Base-by-base conservation (phyloP, 352 stramenopile species). In the Phytophthora aleatoria region DNA sequence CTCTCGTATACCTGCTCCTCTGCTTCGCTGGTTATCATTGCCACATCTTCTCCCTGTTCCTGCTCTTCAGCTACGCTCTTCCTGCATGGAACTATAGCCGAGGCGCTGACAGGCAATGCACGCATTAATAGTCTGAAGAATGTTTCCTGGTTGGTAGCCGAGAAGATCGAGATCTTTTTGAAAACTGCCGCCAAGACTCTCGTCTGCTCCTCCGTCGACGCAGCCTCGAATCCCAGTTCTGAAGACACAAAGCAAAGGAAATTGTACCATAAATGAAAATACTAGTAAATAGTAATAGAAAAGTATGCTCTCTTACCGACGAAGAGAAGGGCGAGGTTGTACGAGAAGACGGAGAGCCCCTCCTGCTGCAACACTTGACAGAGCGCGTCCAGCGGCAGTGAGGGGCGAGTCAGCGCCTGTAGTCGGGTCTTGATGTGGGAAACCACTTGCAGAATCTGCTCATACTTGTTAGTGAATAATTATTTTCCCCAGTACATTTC, bases 251-350 rank as follows among this genome's bases (percentile, higher is more conserved):
- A 33, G 28, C 5, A 59, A 16, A 60, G 47, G 48, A 35, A 5
- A 36, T 38, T 27, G 51, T 20, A 20, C 20, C 20, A 20, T 20
- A 20, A 20, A 20, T 20, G 1, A 20, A 20, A 20, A 20, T 1
- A 30, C 26, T 42, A 41, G 55, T 27, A 26, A 38, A 27, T 36
- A 42, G 31, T 11, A 13, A 28, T 43, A 24, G 20, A 20, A 20
- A 38, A 20, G 11, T 24, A 9, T 36, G 2, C 3, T 41, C 5
- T 13, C 64, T 66, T 36, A 92, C 83, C 84, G 27, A 95, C 79
- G 52, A 95, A 95, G 39, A 93, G 68, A 24, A 91, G 75, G 3
- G 83, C 74, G 63, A 95, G 77, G 54, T 87, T 92, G 59, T 78
- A 75, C 24, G 86, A 73, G 26, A 90, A 90, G 11, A 77, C 73